Conservation (phyloP, 176 grass and related monocot species). For the Cenchrus americanus region DNA sequence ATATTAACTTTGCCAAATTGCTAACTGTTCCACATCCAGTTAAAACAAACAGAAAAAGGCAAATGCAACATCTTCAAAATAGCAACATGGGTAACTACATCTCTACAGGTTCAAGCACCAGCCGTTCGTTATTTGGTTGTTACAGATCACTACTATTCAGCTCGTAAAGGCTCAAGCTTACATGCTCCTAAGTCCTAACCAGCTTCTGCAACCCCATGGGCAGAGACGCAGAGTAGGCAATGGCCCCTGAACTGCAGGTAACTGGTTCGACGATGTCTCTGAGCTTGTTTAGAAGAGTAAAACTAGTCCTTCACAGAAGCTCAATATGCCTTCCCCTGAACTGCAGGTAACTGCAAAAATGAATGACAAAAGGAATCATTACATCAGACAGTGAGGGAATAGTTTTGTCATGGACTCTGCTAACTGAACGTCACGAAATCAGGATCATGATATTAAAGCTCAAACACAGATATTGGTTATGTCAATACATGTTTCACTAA, state of each 20-base stretch:
- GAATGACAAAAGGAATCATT: not conserved
- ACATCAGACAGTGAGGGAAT: slow-evolving; percentile 4
- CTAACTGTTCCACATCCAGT: not conserved
- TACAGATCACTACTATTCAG: not conserved
- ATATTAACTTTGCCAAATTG: too few species aligned
- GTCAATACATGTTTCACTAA: not conserved
- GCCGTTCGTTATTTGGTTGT: not conserved
- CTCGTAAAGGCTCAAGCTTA: not conserved
- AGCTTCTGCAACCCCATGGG: not conserved
- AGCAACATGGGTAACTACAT: not conserved
- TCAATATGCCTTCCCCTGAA: not conserved
- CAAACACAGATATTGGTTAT: not conserved
- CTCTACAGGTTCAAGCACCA: not conserved
- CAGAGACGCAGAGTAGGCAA: not conserved
- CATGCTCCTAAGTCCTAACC: not conserved
- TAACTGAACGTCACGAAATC: not conserved
- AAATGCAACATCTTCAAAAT: not conserved
- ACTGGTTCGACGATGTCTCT: not conserved
- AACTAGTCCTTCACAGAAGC: slow-evolving; percentile 22
- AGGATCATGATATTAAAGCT: not conserved
- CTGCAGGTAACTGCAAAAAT: slow-evolving; percentile 82
- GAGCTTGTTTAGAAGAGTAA: not conserved
- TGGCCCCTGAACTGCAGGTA: not conserved
- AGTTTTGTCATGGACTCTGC: not conserved
- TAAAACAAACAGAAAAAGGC: not conserved